Base-by-base conservation (phyloP, 148 eudicot genomes). In the Mesembryanthemum crystallinum region DNA sequence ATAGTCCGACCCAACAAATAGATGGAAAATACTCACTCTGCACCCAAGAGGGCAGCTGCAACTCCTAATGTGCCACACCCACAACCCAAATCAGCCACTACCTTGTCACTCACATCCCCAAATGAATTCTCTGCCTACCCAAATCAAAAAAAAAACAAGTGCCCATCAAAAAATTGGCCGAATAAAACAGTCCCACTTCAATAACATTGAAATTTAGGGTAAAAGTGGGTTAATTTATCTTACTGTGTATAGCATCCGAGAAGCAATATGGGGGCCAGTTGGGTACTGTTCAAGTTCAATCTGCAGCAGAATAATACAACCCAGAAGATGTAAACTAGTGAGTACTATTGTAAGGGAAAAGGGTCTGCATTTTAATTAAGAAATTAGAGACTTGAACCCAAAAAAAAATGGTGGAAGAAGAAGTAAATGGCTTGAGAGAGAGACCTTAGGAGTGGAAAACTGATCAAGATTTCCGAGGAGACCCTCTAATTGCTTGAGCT, bases 81-180 rank as follows among this genome's bases (percentile, higher is more conserved):
- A 85, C 97, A 95, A 68, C 98, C 98, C 77, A 95, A 89, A 89
- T 95, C 98, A 54, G 98, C 98, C 70, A 95, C 97, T 54, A 92
- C 89, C 79, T 91, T 90, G 73, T 79, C 77, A 27, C 79, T 74
- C 51, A 95, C 84, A 88, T 95, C 97, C 71, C 90, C 98, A 83
- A 82, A 95, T 75, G 98, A 90, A 86, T 87, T 90, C 75, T 92
- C 97, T 4, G 98, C 98, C 97, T 94, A 74, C 76, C 75, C 78
- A 73, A 62, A 47, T 81, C 30, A 54, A 67, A 78, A 17, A 78
- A 64, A 72, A 78, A 64, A 72, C 39, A 39, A 72, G 28, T 64
- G 39, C 79, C 83, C 80, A 77, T 81, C 71, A 81, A 71, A 58
- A 12, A 21, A 64, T 27, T 33, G 21, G 23, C 13, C 39, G 21